Base-by-base conservation (phyloP, 1,139 yeast genomes). In the Geotrichum macrosporum region DNA sequence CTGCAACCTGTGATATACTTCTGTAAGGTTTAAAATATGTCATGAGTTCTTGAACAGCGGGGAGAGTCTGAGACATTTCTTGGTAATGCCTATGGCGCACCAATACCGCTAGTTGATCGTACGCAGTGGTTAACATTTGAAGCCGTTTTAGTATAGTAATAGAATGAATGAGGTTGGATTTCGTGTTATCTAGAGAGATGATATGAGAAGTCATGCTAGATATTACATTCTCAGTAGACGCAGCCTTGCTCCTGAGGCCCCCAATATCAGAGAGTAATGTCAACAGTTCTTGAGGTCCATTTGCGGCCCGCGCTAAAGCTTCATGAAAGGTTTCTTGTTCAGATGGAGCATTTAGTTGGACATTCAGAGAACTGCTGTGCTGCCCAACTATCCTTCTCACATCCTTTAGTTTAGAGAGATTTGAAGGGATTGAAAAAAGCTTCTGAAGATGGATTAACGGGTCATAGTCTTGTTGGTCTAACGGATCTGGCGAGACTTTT, bases 131-230 rank as follows among this genome's bases (percentile, higher is more conserved):
- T 46, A 92, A 72, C 84, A 89, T 89, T 60, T 88, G 95, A 31
- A 94, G 72, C 52, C 96, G 74, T 59, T 92, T 85, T 53, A 92
- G 73, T 30, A 89, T 79, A 1, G 94, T 87, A 84, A 92, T 85
- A 12, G 94, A 79, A 30, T 78, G 72, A 2, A 87, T 89, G 45
- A 92, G 69, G 62, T 92, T 92, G 61, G 78, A 78, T 68, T 92
- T 94, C 38, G 88, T 81, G 46, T 76, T 77, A 64, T 92, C 98
- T 50, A 92, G 71, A 31, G 75, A 71, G 56, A 86, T 84, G 50
- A 94, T 88, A 41, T 82, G 84, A 4, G 77, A 71, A 0, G 96
- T 89, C 76, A 87, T 83, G 10, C 64, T 66, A 8, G 80, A 71
- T 46, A 89, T 87, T 2, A 81, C 74, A 5, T 66, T 57, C 51